Evolutionary conservation across 2,329 filamentous ascomycete genomes (phyloP).

Genomic region (Clarireedia homoeocarpa): DNA sequence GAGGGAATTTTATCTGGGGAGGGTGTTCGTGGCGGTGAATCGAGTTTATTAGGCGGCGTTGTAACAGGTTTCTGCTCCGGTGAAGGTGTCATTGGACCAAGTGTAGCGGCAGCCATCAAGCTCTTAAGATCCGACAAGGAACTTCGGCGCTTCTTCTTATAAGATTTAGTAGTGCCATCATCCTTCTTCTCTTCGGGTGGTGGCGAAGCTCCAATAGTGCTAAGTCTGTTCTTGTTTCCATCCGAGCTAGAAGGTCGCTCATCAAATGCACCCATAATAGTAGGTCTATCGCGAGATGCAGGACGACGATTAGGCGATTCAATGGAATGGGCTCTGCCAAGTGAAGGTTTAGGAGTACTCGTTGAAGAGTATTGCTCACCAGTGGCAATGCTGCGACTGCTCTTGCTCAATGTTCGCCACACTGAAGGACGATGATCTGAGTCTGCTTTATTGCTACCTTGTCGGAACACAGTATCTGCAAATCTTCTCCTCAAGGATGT

Average conservation of each 20-base stretch:
- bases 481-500: constrained; percentile 77
- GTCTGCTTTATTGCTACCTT: constrained; percentile 68
- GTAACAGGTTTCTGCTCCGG: not conserved
- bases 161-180: constrained; percentile 32
- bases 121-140: constrained; percentile 79
- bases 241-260: constrained; percentile 46
- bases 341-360: constrained; percentile 58
- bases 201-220: constrained; percentile 28
- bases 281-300: constrained; percentile 51
- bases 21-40: constrained; percentile 26
- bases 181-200: constrained; percentile 37
- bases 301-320: constrained; percentile 55
- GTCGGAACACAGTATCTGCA: constrained; percentile 67
- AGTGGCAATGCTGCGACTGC: constrained; percentile 51
- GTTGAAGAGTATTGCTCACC: constrained; percentile 43
- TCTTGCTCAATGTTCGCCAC: constrained; percentile 83
- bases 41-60: constrained; percentile 12
- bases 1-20: constrained; percentile 16
- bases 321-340: constrained; percentile 69
- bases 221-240: constrained; percentile 28
- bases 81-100: constrained; percentile 36
- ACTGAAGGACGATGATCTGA: constrained; percentile 67
- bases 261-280: constrained; percentile 55
- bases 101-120: constrained; percentile 54
- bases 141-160: constrained; percentile 77